These are phyloP conservation scores for Favolaschia claudopus DNA, from an alignment of 768 basidiomycete species.

Conservation along the genomic window DNA sequence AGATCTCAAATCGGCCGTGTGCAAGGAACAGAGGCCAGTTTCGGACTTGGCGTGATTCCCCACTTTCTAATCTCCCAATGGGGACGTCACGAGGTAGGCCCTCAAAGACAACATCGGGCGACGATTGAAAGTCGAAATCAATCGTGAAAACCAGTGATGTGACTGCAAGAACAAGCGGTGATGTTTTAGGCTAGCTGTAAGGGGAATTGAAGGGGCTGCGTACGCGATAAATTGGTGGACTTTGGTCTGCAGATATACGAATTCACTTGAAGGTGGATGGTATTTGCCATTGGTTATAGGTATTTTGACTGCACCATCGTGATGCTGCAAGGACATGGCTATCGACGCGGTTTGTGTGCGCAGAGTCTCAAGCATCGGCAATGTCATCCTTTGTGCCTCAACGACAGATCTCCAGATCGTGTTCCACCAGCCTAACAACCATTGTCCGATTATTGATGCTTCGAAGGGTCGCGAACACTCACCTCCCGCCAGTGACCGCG, in stretches of 20 bases:
- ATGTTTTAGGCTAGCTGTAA: neutral
- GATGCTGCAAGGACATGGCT: constrained; percentile 55
- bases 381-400: constrained; percentile 82
- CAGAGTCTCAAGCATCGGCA: constrained; percentile 80
- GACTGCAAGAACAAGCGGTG: constrained; percentile 46
- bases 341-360: constrained; percentile 73
- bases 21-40: constrained; percentile 74
- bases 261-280: constrained; percentile 63
- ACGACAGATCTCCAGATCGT: constrained; percentile 77
- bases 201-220: constrained; percentile 35
- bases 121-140: constrained; percentile 63
- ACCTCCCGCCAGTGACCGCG: constrained; percentile 89
- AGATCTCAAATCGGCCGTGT: constrained; percentile 67
- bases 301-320: constrained; percentile 22
- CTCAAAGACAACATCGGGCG: constrained; percentile 73
- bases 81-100: constrained; percentile 68
- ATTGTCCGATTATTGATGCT: neutral
- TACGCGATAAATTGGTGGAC: constrained; percentile 76
- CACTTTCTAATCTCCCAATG: constrained; percentile 66
- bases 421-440: constrained; percentile 73
- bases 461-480: constrained; percentile 28
- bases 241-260: constrained; percentile 63
- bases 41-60: constrained; percentile 60
- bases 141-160: constrained; percentile 59
- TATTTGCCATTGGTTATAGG: constrained; percentile 50